Conservation (phyloP, 805 yeast species). For the Pichia californica region DNA sequence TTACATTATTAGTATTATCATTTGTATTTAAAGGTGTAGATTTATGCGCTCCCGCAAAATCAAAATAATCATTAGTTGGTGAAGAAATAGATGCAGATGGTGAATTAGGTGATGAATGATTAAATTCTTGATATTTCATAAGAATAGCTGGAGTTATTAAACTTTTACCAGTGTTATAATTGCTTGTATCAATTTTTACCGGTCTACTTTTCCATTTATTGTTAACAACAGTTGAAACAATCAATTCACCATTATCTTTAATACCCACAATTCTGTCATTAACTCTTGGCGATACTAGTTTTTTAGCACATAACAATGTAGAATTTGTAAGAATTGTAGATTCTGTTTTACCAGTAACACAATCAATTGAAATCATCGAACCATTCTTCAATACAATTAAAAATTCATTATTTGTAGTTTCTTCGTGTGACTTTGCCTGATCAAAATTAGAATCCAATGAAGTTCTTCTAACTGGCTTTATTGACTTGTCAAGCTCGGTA, state of each 20-base stretch:
- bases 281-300: slow-evolving; percentile 63
- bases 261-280: slow-evolving; percentile 63
- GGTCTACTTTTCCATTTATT: slow-evolving; percentile 57
- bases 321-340: slow-evolving; percentile 27
- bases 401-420: slow-evolving; percentile 36
- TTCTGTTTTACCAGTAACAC: slow-evolving; percentile 41
- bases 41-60: too few relatives aligned
- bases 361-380: slow-evolving; percentile 39
- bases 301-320: slow-evolving; percentile 45
- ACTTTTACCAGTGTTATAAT: slow-evolving; percentile 38
- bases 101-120: too few relatives aligned
- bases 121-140: slow-evolving; percentile 15
- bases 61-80: too few relatives aligned
- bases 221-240: slow-evolving; percentile 59
- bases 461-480: too few relatives aligned
- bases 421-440: too few relatives aligned
- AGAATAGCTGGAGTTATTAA: slow-evolving; percentile 34
- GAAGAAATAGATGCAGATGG: not conserved
- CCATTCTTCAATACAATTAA: slow-evolving; percentile 50
- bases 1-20: not conserved
- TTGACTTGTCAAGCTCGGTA: too few relatives aligned
- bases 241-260: slow-evolving; percentile 41
- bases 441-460: slow-evolving; percentile 30
- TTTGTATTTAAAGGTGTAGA: not conserved
- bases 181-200: slow-evolving; percentile 41